A percentile compares a stretch with the other conserved stretches of the same genome.
These are phyloP conservation scores for Echeveria elegans DNA, from an alignment of 164 flowering plant genomes.

Conservation along the genomic window DNA sequence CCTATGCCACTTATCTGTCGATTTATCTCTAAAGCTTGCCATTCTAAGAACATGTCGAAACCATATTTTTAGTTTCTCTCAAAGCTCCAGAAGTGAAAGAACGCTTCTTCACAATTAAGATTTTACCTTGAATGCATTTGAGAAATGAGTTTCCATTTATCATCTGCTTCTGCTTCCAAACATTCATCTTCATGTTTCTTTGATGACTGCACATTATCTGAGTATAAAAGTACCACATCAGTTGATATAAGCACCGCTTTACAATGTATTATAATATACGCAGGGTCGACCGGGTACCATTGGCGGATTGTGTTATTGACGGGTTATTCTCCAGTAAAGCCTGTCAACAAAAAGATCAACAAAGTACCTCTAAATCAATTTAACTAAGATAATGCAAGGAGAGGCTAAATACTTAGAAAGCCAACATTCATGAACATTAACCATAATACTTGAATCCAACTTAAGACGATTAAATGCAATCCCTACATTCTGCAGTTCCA, in stretches of 20 bases:
- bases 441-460: background rate
- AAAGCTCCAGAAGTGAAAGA: background rate
- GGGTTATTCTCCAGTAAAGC: constrained; percentile 80
- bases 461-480: background rate
- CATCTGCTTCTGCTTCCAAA: constrained; percentile 30
- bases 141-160: constrained; percentile 60
- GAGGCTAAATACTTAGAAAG: too few relatives aligned
- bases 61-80: background rate
- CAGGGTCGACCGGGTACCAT: constrained; percentile 37
- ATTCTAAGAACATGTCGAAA: constrained; percentile 26
- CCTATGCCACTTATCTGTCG: constrained; percentile 95
- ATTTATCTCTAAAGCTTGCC: constrained; percentile 60
- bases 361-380: background rate
- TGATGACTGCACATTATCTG: constrained; percentile 24
- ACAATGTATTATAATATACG: background rate
- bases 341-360: constrained; percentile 27
- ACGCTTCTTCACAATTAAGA: background rate
- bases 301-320: constrained; percentile 35
- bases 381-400: background rate
- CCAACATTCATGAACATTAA: background rate
- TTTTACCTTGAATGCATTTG: constrained; percentile 62
- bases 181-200: constrained; percentile 20
- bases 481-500: constrained; percentile 73
- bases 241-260: background rate
- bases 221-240: constrained; percentile 1